Evolutionary conservation across 2,329 filamentous ascomycete species (phyloP).

Genomic region (Elsinoe necatrix): DNA sequence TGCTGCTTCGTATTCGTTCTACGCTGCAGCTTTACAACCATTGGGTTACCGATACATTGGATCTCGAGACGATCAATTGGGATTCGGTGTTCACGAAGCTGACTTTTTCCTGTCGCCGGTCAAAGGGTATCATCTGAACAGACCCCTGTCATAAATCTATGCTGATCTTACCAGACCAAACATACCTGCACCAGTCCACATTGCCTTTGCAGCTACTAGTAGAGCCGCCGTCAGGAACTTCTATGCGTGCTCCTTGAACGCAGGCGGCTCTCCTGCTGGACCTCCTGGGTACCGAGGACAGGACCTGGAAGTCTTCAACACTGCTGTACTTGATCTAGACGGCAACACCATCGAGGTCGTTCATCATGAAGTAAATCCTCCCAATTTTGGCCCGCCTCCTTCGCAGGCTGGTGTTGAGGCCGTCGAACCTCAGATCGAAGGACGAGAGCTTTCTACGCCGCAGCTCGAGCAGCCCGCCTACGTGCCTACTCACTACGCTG

Average conservation of each 20-base stretch:
- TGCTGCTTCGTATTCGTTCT: constrained; percentile 73
- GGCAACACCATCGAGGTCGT: constrained; percentile 78
- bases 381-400: constrained; percentile 5
- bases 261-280: constrained; percentile 52
- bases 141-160: neutral
- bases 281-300: constrained; percentile 47
- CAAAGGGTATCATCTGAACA: constrained; percentile 15
- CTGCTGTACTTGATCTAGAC: constrained; percentile 65
- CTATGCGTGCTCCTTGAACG: constrained; percentile 59
- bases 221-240: constrained; percentile 61
- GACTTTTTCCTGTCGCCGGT: constrained; percentile 59
- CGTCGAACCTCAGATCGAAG: constrained; percentile 21
- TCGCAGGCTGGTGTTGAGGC: constrained; percentile 19
- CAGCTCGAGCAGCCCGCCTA: neutral
- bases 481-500: neutral
- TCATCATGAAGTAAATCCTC: constrained; percentile 41
- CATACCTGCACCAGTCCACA: constrained; percentile 45
- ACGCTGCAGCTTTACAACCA: constrained; percentile 67
- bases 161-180: constrained; percentile 15
- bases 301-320: constrained; percentile 51
- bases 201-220: constrained; percentile 61
- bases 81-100: constrained; percentile 50
- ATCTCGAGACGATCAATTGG: constrained; percentile 52
- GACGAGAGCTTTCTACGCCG: constrained; percentile 2
- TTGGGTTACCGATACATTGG: constrained; percentile 67